Evolutionary conservation across 169 alveolate genomes (phyloP).

Genomic region (Plasmodium adleri): DNA sequence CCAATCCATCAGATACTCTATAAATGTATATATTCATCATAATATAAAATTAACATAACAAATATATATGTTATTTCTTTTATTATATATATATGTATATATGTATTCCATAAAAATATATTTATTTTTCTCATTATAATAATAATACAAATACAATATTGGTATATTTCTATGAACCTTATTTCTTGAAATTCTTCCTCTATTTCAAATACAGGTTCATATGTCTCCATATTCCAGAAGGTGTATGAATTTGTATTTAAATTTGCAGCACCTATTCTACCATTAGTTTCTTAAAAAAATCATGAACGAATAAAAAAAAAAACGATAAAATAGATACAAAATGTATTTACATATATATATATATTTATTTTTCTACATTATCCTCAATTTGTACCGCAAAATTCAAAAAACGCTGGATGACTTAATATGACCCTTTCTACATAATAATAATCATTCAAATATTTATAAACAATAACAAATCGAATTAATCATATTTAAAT

Average conservation of each 20-base stretch:
- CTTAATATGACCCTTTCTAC: slow-evolving; percentile 81
- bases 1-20: slow-evolving; percentile 85
- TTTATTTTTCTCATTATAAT: no score
- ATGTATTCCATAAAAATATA: no score
- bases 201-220: slow-evolving; percentile 61
- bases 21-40: slow-evolving; percentile 8
- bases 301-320: not conserved
- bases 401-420: slow-evolving; percentile 87
- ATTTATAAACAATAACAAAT: not conserved
- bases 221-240: slow-evolving; percentile 81
- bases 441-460: slow-evolving; percentile 53
- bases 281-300: slow-evolving; percentile 76
- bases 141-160: not conserved
- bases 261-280: slow-evolving; percentile 86
- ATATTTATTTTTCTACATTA: not conserved
- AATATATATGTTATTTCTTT: not conserved
- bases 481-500: slow-evolving; percentile 26
- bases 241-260: slow-evolving; percentile 80
- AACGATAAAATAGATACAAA: not conserved
- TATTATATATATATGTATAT: not conserved
- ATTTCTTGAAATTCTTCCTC: slow-evolving; percentile 75
- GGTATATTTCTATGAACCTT: slow-evolving; percentile 18
- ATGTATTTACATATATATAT: not conserved
- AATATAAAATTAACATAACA: not conserved
- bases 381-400: slow-evolving; percentile 79